A percentile compares a stretch with the other conserved stretches of the same genome.
phyloP scores from a whole-genome alignment of 192 early-diverging fungal species.

The Chytriomyces sp. region DNA sequence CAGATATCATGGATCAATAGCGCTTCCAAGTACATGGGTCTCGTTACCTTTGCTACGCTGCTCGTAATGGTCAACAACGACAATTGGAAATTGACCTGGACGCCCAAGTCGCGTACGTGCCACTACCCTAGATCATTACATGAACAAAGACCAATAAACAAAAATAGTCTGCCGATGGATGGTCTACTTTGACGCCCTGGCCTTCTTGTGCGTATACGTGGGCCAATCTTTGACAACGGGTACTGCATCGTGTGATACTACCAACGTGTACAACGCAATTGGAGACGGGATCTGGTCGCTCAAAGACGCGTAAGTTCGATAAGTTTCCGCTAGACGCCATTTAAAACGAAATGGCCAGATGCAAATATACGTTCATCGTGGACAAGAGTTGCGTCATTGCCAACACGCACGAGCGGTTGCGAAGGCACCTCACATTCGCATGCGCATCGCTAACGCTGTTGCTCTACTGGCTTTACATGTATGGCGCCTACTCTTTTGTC shows the following conservation, averaged over 20 bases:
- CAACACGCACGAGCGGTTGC: neutral
- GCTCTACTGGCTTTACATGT: neutral
- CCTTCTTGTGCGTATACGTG: no score
- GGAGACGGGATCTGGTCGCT: neutral
- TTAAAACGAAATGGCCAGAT: neutral
- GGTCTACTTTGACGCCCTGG: neutral
- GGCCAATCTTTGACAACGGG: no score
- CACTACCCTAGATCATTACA: neutral
- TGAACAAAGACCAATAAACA: neutral
- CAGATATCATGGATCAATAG: neutral
- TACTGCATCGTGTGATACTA: no score
- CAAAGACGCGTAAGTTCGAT: neutral
- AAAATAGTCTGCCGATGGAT: neutral
- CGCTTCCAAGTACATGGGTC: neutral
- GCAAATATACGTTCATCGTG: neutral
- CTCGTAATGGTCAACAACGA: neutral
- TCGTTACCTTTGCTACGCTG: neutral
- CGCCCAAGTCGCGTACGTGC: neutral
- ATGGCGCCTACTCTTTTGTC: neutral
- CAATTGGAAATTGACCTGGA: neutral
- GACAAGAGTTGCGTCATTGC: neutral
- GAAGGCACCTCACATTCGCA: neutral
- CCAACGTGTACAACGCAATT: no score
- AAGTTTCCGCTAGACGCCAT: neutral
- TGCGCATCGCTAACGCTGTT: neutral